phyloP scores from a whole-genome alignment of 177 flowering plant species.

The Tripterygium wilfordii region DNA sequence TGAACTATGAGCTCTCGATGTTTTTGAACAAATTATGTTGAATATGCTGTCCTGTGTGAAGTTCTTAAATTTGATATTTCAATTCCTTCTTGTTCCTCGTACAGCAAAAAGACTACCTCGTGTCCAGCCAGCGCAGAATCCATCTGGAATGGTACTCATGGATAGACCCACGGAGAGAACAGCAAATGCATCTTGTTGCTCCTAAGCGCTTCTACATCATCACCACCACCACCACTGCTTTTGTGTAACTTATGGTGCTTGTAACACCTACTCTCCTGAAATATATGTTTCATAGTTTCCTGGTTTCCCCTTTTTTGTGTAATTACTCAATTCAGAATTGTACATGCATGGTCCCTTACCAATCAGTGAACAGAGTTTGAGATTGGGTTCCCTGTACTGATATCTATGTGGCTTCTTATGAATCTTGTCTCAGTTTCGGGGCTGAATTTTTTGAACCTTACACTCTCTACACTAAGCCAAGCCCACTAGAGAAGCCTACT shows the following conservation, averaged over 20 bases:
- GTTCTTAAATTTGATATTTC: too few relatives aligned
- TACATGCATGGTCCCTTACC: constrained; percentile 2
- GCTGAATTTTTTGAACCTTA: too few relatives aligned
- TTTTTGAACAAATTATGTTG: too few relatives aligned
- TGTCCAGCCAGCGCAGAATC: constrained; percentile 49
- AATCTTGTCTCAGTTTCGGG: too few relatives aligned
- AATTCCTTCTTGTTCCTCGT: background rate
- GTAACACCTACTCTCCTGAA: constrained; percentile 2
- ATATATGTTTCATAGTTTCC: background rate
- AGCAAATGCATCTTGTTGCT: constrained; percentile 45
- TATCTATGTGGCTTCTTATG: too few relatives aligned
- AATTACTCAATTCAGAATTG: constrained; percentile 5
- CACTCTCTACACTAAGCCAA: too few relatives aligned
- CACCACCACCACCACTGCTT: background rate
- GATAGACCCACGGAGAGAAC: constrained; percentile 50
- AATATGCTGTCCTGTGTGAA: too few relatives aligned
- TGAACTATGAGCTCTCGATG: too few relatives aligned
- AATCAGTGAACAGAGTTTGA: background rate
- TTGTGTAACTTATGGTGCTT: constrained; percentile 13
- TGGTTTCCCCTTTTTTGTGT: constrained; percentile 10
- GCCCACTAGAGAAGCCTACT: too few relatives aligned
- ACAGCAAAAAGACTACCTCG: constrained; percentile 64
- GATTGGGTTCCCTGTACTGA: constrained; percentile 4
- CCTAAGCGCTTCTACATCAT: constrained; percentile 15
- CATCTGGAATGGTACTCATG: constrained; percentile 57